These are phyloP conservation scores for Calonectria montana DNA, from an alignment of 2,329 filamentous ascomycete genomes.

Conservation along the genomic window DNA sequence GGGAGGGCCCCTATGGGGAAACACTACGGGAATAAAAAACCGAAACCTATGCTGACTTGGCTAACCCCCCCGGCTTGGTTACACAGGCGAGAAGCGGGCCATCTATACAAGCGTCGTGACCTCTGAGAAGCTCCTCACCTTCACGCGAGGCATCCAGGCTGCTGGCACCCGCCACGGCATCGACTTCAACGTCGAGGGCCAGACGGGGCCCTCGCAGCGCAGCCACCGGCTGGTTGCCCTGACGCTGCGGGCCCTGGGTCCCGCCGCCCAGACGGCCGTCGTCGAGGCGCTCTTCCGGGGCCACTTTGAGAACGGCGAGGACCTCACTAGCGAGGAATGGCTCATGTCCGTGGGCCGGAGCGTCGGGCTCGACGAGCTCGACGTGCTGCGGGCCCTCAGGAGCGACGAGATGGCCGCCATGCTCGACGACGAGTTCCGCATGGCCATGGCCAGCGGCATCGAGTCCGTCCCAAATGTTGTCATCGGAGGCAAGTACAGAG, in stretches of 20 bases:
- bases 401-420: constrained; percentile 41
- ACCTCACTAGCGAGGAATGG: constrained; percentile 55
- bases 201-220: constrained; percentile 56
- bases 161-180: constrained; percentile 52
- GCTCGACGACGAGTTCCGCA: constrained; percentile 47
- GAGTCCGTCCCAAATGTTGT: constrained; percentile 80
- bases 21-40: neutral
- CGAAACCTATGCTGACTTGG: neutral
- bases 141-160: constrained; percentile 46
- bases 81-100: constrained; percentile 47
- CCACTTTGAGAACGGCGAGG: constrained; percentile 55
- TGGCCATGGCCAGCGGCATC: constrained; percentile 53
- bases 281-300: constrained; percentile 55
- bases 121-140: constrained; percentile 39
- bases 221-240: constrained; percentile 61
- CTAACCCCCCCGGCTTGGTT: neutral
- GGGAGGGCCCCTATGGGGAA: too few species aligned
- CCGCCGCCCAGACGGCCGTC: constrained; percentile 51
- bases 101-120: constrained; percentile 50
- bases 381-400: constrained; percentile 44
- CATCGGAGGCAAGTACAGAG: constrained; percentile 74
- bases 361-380: constrained; percentile 43
- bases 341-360: constrained; percentile 49
- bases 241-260: constrained; percentile 47
- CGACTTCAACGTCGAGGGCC: constrained; percentile 53